phyloP scores from a whole-genome alignment of 495 filamentous ascomycete species.

The Neurospora cerealis region DNA sequence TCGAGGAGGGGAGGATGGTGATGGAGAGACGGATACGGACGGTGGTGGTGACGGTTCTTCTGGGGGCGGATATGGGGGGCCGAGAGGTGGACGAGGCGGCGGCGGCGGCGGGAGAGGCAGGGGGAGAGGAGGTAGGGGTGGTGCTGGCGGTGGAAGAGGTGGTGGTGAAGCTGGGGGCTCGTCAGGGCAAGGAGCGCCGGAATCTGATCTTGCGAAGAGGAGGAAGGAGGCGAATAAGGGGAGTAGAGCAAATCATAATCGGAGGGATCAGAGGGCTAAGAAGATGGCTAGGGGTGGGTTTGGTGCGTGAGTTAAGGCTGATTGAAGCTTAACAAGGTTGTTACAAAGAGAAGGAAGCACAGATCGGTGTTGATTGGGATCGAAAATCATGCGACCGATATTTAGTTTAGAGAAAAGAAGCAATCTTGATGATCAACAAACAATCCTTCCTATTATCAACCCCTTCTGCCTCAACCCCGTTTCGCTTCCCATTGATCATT shows the following conservation, averaged over 20 bases:
- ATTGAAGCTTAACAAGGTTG: background rate
- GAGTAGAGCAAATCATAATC: slow-evolving; percentile 52
- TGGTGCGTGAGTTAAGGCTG: slow-evolving; percentile 19
- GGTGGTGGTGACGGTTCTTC: slow-evolving; percentile 1
- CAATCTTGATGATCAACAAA: background rate
- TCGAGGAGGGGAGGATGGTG: slow-evolving; percentile 35
- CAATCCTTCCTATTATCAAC: background rate
- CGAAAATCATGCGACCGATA: background rate
- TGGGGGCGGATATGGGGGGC: slow-evolving; percentile 24
- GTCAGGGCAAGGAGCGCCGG: slow-evolving; percentile 46
- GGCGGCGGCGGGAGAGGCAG: slow-evolving; percentile 17
- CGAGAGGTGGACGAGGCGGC: slow-evolving; percentile 32
- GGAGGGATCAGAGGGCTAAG: slow-evolving; percentile 61
- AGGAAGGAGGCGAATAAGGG: slow-evolving; percentile 58
- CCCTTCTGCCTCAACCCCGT: background rate
- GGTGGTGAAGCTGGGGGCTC: slow-evolving; percentile 47
- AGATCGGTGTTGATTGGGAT: background rate
- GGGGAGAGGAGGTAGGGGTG: slow-evolving; percentile 41
- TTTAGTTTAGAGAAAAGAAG: background rate
- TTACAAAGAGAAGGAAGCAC: background rate
- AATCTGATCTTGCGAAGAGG: slow-evolving; percentile 40
- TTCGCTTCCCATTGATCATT: background rate
- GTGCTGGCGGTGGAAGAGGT: slow-evolving; percentile 41
- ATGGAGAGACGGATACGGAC: slow-evolving; percentile 24
- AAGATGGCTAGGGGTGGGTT: slow-evolving; percentile 64